Conservation (phyloP, 202 grass and related monocot species). For the Eragrostis tef region DNA sequence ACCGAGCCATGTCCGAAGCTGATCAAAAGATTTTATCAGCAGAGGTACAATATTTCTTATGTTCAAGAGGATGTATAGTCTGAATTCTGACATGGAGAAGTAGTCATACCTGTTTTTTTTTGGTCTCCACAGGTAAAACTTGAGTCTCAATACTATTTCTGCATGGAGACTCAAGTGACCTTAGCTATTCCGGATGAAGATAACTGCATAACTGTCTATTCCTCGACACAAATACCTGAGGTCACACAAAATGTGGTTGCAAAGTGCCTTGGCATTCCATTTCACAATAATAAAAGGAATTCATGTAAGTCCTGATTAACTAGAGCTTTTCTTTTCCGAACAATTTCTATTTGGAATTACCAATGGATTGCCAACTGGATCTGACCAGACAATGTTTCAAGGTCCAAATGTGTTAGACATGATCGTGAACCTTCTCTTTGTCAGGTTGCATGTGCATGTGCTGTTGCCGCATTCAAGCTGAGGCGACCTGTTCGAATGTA, state of each 20-base stretch:
- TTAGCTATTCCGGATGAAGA: slow-evolving; percentile 80
- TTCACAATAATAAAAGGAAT: slow-evolving; percentile 67
- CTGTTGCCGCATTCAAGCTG: slow-evolving; percentile 70
- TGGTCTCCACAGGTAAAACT: slow-evolving; percentile 58
- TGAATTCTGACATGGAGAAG: background rate
- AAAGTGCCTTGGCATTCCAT: slow-evolving; percentile 66
- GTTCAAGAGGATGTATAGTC: background rate
- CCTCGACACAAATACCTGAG: slow-evolving; percentile 56
- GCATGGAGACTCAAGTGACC: slow-evolving; percentile 69
- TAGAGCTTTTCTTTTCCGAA: background rate
- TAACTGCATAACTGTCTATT: slow-evolving; percentile 72
- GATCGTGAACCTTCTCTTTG: slow-evolving; percentile 1
- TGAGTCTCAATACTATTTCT: slow-evolving; percentile 82
- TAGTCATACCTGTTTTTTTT: slow-evolving; percentile 2
- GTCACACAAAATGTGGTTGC: slow-evolving; percentile 59
- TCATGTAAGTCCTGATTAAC: slow-evolving; percentile 47
- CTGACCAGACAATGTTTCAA: background rate
- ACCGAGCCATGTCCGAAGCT: slow-evolving; percentile 74
- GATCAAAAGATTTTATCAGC: slow-evolving; percentile 70
- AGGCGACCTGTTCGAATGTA: slow-evolving; percentile 77
- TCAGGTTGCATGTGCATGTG: slow-evolving; percentile 69
- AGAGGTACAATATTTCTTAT: slow-evolving; percentile 44
- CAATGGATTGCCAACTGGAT: background rate
- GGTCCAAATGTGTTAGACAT: background rate
- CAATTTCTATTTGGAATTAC: slow-evolving; percentile 11